Conservation (phyloP, 2,329 filamentous ascomycete species). For the Lasiodiplodia sp. region DNA sequence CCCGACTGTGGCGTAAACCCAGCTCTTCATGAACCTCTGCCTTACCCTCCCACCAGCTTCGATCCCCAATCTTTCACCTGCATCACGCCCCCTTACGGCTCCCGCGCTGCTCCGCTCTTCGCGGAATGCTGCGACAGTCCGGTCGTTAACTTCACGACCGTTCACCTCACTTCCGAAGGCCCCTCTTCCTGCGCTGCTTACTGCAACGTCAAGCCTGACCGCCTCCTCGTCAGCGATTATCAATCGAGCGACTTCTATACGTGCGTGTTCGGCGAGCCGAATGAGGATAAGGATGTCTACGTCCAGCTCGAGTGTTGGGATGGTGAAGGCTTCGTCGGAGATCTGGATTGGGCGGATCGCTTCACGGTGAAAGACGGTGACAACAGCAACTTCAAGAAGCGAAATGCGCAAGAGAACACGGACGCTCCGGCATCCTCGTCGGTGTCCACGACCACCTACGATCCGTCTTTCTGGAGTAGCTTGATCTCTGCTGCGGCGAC, state of each 20-base stretch:
- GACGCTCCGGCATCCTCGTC: neutral
- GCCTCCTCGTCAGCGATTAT: neutral
- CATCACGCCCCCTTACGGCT: constrained; percentile 4
- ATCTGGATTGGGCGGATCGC: neutral
- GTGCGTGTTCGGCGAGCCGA: neutral
- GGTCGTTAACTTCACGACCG: constrained; percentile 2
- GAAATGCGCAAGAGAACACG: neutral
- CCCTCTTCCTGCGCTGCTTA: constrained; percentile 19
- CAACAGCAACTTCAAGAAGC: neutral
- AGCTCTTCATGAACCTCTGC: constrained; percentile 7
- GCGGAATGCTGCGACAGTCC: constrained; percentile 17
- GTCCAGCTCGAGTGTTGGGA: constrained; percentile 12
- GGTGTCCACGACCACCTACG: neutral
- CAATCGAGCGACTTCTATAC: constrained; percentile 7
- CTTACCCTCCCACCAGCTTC: constrained; percentile 11
- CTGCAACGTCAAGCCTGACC: constrained; percentile 6
- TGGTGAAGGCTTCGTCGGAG: neutral
- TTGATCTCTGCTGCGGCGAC: constrained; percentile 2
- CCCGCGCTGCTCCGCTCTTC: neutral
- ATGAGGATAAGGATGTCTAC: neutral
- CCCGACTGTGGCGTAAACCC: constrained; percentile 16
- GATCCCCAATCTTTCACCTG: constrained; percentile 5
- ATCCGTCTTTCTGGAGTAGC: constrained; percentile 20
- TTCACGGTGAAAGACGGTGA: neutral
- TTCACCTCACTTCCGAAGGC: constrained; percentile 14